Conservation (phyloP, 2,329 filamentous ascomycete genomes). For the Sclerotinia minor region DNA sequence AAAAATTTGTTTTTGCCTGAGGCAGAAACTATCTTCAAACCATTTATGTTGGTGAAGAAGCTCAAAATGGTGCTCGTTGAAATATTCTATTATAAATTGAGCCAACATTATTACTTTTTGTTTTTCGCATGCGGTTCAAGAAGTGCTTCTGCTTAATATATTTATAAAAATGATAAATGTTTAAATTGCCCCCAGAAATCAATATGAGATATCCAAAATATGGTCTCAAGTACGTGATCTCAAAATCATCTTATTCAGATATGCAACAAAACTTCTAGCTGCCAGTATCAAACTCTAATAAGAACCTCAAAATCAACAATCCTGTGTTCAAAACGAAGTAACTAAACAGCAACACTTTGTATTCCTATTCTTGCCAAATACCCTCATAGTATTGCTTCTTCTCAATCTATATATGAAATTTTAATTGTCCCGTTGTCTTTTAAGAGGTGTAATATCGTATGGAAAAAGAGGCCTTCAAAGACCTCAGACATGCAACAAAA, state of each 20-base stretch:
- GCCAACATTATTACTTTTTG: neutral
- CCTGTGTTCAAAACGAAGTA: neutral
- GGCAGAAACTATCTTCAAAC: neutral
- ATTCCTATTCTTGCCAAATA: accelerated
- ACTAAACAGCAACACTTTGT: neutral
- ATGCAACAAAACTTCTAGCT: neutral
- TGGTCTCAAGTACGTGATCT: neutral
- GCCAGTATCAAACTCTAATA: neutral
- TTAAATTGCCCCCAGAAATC: neutral
- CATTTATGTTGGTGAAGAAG: neutral
- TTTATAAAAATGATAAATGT: neutral
- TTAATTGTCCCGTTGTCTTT: neutral
- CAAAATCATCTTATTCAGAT: neutral
- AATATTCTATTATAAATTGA: neutral
- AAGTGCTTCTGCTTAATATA: neutral
- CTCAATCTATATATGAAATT: neutral
- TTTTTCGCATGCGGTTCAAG: neutral
- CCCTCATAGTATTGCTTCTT: neutral
- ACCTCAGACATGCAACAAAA: neutral
- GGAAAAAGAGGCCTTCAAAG: neutral
- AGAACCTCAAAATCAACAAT: neutral
- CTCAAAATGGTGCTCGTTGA: neutral
- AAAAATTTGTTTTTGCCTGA: constrained; percentile 12
- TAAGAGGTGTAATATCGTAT: neutral
- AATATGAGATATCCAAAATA: neutral